These are phyloP conservation scores for Styphnolobium japonicum DNA, from an alignment of 306 rosid species.

Conservation along the genomic window DNA sequence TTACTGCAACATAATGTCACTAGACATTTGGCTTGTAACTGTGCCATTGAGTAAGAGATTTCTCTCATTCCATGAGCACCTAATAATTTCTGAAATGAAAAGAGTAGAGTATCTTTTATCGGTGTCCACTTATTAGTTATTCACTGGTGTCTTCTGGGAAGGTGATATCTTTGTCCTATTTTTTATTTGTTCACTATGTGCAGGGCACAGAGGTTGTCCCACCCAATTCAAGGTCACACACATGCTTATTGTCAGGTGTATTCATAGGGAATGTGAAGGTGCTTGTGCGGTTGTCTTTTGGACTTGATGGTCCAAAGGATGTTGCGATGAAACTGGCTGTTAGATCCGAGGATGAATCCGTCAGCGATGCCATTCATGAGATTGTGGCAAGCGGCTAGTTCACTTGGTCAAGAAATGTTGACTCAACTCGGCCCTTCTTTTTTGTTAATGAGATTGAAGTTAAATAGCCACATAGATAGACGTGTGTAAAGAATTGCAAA, in stretches of 20 bases:
- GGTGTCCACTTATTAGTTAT: not conserved
- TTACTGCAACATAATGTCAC: not conserved
- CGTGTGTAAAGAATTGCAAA: slow-evolving; percentile 48
- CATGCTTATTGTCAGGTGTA: slow-evolving; percentile 77
- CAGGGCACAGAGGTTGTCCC: slow-evolving; percentile 91
- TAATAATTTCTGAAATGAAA: not conserved
- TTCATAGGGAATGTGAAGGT: slow-evolving; percentile 81
- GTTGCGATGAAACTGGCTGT: slow-evolving; percentile 94
- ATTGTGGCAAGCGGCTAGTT: slow-evolving; percentile 90
- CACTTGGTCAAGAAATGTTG: slow-evolving; percentile 18
- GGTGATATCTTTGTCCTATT: not conserved
- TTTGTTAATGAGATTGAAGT: slow-evolving; percentile 31
- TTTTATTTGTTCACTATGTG: slow-evolving; percentile 22
- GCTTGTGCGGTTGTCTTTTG: slow-evolving; percentile 80
- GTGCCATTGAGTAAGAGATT: not conserved
- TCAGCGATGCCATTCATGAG: slow-evolving; percentile 85
- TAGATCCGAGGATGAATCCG: slow-evolving; percentile 72
- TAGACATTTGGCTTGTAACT: not conserved
- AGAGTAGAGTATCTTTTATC: not conserved
- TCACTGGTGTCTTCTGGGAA: not conserved
- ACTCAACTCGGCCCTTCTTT: slow-evolving; percentile 19
- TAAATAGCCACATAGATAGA: slow-evolving; percentile 34
- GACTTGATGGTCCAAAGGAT: slow-evolving; percentile 84
- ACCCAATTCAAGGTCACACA: slow-evolving; percentile 91
- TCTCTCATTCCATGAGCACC: not conserved